Conservation (phyloP, 2,329 filamentous ascomycete genomes). For the Fusarium continuum region DNA sequence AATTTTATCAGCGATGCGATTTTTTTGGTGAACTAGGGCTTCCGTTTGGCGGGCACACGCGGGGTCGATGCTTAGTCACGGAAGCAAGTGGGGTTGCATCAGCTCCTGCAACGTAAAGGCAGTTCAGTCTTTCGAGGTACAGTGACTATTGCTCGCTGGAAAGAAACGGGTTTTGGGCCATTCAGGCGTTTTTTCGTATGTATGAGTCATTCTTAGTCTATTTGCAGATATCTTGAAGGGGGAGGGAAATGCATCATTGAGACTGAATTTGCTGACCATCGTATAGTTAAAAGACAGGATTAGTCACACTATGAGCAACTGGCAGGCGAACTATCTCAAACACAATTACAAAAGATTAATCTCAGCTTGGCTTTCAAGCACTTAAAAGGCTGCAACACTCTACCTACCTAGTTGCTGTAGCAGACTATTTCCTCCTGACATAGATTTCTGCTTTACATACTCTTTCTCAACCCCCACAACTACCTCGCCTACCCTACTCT, state of each 20-base stretch:
- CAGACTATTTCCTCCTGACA: constrained; percentile 2
- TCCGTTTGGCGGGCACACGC: constrained; percentile 46
- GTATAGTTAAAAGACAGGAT: constrained; percentile 26
- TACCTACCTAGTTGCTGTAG: background rate
- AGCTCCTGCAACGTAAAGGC: constrained; percentile 32
- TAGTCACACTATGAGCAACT: constrained; percentile 40
- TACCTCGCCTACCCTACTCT: constrained; percentile 10
- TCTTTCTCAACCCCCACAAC: constrained; percentile 7
- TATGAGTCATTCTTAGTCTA: constrained; percentile 45
- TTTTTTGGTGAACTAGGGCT: constrained; percentile 51
- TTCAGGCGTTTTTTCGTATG: constrained; percentile 17
- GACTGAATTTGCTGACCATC: constrained; percentile 31
- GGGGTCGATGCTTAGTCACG: constrained; percentile 21
- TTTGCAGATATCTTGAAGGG: constrained; percentile 14
- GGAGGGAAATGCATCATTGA: constrained; percentile 15
- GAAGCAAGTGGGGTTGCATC: constrained; percentile 41
- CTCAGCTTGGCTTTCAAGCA: background rate
- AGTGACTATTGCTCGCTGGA: constrained; percentile 5
- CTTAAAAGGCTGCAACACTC: constrained; percentile 11
- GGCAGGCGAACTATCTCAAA: constrained; percentile 15
- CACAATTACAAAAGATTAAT: constrained; percentile 14
- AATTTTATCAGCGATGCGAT: constrained; percentile 47
- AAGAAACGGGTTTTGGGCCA: constrained; percentile 8
- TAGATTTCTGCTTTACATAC: background rate
- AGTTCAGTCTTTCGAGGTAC: constrained; percentile 13